Base-by-base conservation (phyloP, 352 stramenopile species). In the Plasmopara viticola region DNA sequence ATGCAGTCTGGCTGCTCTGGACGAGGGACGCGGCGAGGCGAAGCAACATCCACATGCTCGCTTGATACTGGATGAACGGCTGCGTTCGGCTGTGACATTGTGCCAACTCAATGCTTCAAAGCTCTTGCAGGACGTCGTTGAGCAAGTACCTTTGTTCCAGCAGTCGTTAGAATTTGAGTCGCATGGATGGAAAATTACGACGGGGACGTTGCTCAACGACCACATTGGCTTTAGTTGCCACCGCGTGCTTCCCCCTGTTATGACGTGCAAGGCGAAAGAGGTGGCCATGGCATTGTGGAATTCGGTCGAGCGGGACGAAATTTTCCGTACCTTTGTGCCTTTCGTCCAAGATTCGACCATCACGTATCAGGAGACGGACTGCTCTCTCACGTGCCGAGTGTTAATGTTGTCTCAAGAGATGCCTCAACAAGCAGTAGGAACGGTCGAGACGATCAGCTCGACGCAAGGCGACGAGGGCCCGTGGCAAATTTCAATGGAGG, bases 241-340 rank as follows among this genome's bases (percentile, higher is more conserved):
- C 41, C 73, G 74, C 0, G 31, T 65, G 10, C 52, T 87, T 35
- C 44, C 60, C 48, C 6, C 18, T 29, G 39, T 48, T 4, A 10
- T 48, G 4, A 49, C 25, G 0, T 52, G 30, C 7, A 60, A 55
- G 2, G 53, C 53, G 0, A 63, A 64, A 17, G 56, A 70, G 6
- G 62, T 86, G 7, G 76, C 76, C 1, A 48, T 49, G 5, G 65
- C 70, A 12, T 29, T 90, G 12, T 87, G 76, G 76, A 58, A 57
- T 12, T 74, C 68, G 5, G 28, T 87, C 2, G 65, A 83, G 48
- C 51, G 55, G 5, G 79, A 90, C 35, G 76, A 87, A 54, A 67
- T 90, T 6, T 54, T 86, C 9, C 76, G 74, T 12, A 84, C 72
- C 0, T 90, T 86, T 44, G 48, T 74, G 6, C 73, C 76, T 3